Evolutionary conservation across 441 rosid species (phyloP).

Genomic region (Arabidopsis lyrata): DNA sequence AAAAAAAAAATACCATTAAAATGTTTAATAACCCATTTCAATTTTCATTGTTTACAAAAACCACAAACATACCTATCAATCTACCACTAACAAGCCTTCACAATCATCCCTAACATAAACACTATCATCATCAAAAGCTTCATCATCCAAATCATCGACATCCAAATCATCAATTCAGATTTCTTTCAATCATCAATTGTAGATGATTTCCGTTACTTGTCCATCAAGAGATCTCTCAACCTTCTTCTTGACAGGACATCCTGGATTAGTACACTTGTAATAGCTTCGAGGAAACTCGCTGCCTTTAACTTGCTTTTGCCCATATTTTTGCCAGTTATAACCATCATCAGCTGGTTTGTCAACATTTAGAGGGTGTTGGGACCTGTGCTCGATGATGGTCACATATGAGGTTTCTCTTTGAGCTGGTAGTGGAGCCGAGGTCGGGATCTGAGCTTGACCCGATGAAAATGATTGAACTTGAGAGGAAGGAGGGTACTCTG

Average conservation of each 20-base stretch:
- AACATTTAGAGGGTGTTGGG: conserved; percentile 52
- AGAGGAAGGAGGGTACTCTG: conserved; percentile 48
- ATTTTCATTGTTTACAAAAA: no score
- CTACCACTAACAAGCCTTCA: no score
- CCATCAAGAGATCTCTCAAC: conserved; percentile 89
- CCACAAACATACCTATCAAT: no score
- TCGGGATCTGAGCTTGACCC: conserved; percentile 48
- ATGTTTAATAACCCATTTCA: no score
- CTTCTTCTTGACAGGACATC: conserved; percentile 89
- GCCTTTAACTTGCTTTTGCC: conserved; percentile 97
- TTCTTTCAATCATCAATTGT: no score
- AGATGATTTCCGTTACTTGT: conserved; percentile 88
- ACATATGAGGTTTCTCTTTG: conserved; percentile 54
- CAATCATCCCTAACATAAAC: no score
- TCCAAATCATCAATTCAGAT: no score
- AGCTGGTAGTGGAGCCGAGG: conserved; percentile 39
- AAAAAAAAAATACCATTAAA: no score
- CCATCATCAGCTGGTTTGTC: conserved; percentile 84
- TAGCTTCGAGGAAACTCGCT: conserved; percentile 93
- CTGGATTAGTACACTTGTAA: conserved; percentile 82
- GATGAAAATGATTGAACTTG: conserved; percentile 38
- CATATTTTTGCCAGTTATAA: conserved; percentile 94
- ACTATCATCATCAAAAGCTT: no score
- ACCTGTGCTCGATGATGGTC: conserved; percentile 56
- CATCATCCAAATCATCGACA: no score